Evolutionary conservation across 768 basidiomycete genomes (phyloP).

Genomic region (Megacollybia marginata): DNA sequence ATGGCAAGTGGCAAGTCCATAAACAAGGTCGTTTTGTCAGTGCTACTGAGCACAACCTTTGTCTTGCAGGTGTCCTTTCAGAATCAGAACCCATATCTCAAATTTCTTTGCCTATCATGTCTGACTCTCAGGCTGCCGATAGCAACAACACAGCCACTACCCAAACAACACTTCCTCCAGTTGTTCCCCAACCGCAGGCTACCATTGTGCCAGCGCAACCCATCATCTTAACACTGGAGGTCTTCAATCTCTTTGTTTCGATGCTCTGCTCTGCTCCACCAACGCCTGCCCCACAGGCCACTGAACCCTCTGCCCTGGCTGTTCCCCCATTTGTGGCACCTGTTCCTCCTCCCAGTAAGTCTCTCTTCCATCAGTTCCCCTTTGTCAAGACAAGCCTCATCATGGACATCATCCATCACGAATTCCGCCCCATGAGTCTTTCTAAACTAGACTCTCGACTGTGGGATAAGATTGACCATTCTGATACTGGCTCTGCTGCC

Average conservation of each 20-base stretch:
- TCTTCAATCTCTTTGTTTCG: too few species aligned
- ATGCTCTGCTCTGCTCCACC: too few species aligned
- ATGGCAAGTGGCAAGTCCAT: too few species aligned
- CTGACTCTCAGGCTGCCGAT: background rate
- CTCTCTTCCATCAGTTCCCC: slow-evolving; percentile 2
- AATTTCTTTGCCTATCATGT: background rate
- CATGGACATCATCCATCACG: slow-evolving; percentile 5
- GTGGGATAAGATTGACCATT: background rate
- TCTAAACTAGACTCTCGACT: slow-evolving; percentile 1
- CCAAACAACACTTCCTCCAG: background rate
- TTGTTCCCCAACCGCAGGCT: background rate
- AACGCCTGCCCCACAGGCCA: background rate
- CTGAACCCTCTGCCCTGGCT: background rate
- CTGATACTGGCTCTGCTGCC: background rate
- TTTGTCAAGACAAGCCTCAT: background rate
- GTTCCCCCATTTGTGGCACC: background rate
- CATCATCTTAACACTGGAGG: too few species aligned
- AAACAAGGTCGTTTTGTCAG: background rate
- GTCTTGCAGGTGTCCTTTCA: background rate
- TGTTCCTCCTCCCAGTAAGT: background rate
- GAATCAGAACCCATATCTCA: background rate
- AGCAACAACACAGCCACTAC: background rate
- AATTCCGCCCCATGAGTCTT: slow-evolving; percentile 1
- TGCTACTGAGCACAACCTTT: background rate
- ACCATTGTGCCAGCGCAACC: too few species aligned